Evolutionary conservation across 1,139 yeast genomes (phyloP), one percentile per base, ranked within the genome.

Genomic region (Saccharomyces hybrid): DNA sequence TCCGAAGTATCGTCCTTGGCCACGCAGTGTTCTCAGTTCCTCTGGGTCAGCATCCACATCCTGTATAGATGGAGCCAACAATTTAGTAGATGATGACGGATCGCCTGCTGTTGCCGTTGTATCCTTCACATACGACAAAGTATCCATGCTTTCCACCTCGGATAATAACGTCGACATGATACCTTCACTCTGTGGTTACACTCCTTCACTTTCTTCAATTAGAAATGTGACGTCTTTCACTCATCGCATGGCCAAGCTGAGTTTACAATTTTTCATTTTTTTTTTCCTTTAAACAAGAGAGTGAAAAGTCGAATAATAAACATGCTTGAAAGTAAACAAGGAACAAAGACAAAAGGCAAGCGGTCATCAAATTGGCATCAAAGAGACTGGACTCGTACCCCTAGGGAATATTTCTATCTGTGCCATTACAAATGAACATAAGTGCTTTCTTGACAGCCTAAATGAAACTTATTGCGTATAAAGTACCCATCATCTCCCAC

Each of bases 61-160:
- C 19, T 19, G 19, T 19, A 19, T 19, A 19, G 19, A 19, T 19
- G 19, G 19, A 19, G 19, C 19, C 19, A 19, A 19, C 19, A 19
- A 19, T 19, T 19, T 19, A 19, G 19, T 19, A 19, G 19, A 19
- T 19, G 19, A 19, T 19, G 19, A 19, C 11, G 57, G 51, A 31
- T 48, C 55, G 28, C 50, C 56, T 8, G 52, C 31, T n/a, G 58
- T 53, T 8, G 63, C 63, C n/a, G 60, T 57, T 13, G 56, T 47
- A 42, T 63, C 67, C 44, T 59, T 56, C 11, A 60, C 60, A 56
- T 62, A 66, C 8, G 70, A 67, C 14, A 68, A 56, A 1, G 65
- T 57, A 56, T 68, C 71, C 61, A 61, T 63, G 14, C 62, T 51
- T 50, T 68, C 71, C 6, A 61, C 61, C 54, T 68, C 71, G 2